These are phyloP conservation scores for Cryphonectria parasitica DNA, from an alignment of 2,329 filamentous ascomycete genomes.

Conservation along the genomic window DNA sequence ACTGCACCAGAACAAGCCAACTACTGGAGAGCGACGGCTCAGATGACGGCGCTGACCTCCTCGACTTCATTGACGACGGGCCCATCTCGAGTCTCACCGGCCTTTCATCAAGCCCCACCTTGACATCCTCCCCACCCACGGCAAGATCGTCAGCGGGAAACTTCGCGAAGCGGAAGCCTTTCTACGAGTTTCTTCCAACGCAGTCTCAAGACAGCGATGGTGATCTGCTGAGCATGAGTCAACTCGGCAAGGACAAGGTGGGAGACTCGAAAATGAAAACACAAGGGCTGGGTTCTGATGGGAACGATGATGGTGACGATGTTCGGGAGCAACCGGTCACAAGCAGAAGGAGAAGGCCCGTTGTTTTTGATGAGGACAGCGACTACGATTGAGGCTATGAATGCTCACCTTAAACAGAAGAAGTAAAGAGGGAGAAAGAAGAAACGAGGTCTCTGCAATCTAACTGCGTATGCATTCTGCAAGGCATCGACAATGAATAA, in stretches of 20 bases:
- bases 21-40: slow-evolving; percentile 50
- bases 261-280: neutral
- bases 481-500: neutral
- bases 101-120: slow-evolving; percentile 17
- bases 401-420: neutral
- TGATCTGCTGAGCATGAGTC: slow-evolving; percentile 27
- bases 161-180: neutral
- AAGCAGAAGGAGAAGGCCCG: slow-evolving; percentile 29
- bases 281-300: slow-evolving; percentile 18
- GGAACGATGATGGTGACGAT: slow-evolving; percentile 19
- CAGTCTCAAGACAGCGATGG: slow-evolving; percentile 26
- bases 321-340: slow-evolving; percentile 29
- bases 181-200: slow-evolving; percentile 10
- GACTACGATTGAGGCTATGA: slow-evolving; percentile 21
- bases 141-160: neutral
- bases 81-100: slow-evolving; percentile 23
- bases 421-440: too few relatives aligned
- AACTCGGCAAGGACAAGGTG: slow-evolving; percentile 17
- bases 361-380: slow-evolving; percentile 27
- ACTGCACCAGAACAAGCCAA: slow-evolving; percentile 55
- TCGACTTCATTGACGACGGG: slow-evolving; percentile 60
- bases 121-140: slow-evolving; percentile 6
- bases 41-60: slow-evolving; percentile 53
- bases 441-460: neutral
- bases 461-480: neutral